Base-by-base conservation (phyloP, 139 green algal species). In the Trebouxia sp. region DNA sequence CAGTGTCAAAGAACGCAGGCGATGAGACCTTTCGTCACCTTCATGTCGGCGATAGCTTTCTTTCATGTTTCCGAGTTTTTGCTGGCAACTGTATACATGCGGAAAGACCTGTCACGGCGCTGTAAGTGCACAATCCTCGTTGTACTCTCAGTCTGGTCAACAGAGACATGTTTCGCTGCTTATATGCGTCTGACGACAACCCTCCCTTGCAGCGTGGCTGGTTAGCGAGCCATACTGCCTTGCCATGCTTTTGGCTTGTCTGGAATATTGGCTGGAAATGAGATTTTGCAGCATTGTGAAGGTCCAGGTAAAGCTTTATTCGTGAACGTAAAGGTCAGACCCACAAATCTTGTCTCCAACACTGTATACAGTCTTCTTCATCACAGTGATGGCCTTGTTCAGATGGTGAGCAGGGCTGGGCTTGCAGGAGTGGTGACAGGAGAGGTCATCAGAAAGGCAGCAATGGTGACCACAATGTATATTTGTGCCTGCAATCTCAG, bases 31-130 rank as follows among this genome's bases (percentile, higher is more conserved):
- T 87, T 87, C 2, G 35, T n/a, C 0, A 38, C 66, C 0, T 90
- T 90, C 35, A 0, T 79, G 6, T 20, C 42, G 1, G 30, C 58
- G 0, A 75, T 96, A 0, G 67, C 41, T 5, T 87, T 90, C 43
- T 96, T 94, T 56, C 92, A 96, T 77, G 41, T 56, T 47, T 89
- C 86, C 9, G 92, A 96, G 74, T 95, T 92, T 75, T 3, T 87
- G 0, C 65, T 96, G 15, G 86, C 88, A 1, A 65, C 26, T 24
- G 9, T 86, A 0, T 93, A 80, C 74, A 91, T 89, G 77, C 77
- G 87, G 0, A 38, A 85, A 5, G 77, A 91, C 11, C 75, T 95
- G 11, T 87, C 83, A 0, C 79, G 74, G 32, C 72, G 50, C 41
- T 95, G 91, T 95, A 56, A 80, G 91, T 80, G 20, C n/a, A 43